These are phyloP conservation scores for Coemansia sp. DNA, from an alignment of 192 early-diverging fungal genomes.

Conservation along the genomic window DNA sequence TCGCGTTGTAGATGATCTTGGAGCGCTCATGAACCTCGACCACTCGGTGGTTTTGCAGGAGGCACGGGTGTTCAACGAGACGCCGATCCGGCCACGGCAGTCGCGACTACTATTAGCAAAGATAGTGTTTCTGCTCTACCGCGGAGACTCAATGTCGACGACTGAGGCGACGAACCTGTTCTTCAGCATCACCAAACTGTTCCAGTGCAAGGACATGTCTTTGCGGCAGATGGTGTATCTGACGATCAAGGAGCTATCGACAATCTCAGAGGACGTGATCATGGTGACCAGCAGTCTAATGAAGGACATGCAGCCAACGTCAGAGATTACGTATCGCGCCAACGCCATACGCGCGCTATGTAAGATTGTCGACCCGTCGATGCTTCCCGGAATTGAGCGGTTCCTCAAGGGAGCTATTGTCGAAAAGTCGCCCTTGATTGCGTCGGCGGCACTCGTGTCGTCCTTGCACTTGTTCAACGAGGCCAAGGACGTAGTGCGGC, in stretches of 20 bases:
- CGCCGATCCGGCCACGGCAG: slow-evolving; percentile 93
- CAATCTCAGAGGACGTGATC: slow-evolving; percentile 93
- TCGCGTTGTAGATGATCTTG: slow-evolving; percentile 64
- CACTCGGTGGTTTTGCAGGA: slow-evolving; percentile 93
- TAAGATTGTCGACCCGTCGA: slow-evolving; percentile 94
- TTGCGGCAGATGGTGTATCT: slow-evolving; percentile 97
- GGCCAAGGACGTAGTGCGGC: slow-evolving; percentile 89
- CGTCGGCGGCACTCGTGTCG: slow-evolving; percentile 90
- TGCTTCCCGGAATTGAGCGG: slow-evolving; percentile 94
- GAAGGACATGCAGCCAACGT: slow-evolving; percentile 95
- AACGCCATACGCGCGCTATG: slow-evolving; percentile 95
- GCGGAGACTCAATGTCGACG: slow-evolving; percentile 86
- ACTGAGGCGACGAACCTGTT: slow-evolving; percentile 97
- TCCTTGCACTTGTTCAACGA: slow-evolving; percentile 81
- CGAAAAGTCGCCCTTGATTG: slow-evolving; percentile 87
- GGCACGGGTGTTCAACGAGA: slow-evolving; percentile 94
- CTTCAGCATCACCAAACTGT: slow-evolving; percentile 97
- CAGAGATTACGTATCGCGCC: slow-evolving; percentile 89
- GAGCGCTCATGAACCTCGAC: slow-evolving; percentile 86
- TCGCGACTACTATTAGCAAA: slow-evolving; percentile 91
- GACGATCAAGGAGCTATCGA: slow-evolving; percentile 94
- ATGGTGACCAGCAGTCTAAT: slow-evolving; percentile 96
- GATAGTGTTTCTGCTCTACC: slow-evolving; percentile 90
- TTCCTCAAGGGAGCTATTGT: slow-evolving; percentile 97
- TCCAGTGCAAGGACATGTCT: slow-evolving; percentile 91